Evolutionary conservation across 805 yeast genomes (phyloP).

Genomic region (Candida coquimbonensis): DNA sequence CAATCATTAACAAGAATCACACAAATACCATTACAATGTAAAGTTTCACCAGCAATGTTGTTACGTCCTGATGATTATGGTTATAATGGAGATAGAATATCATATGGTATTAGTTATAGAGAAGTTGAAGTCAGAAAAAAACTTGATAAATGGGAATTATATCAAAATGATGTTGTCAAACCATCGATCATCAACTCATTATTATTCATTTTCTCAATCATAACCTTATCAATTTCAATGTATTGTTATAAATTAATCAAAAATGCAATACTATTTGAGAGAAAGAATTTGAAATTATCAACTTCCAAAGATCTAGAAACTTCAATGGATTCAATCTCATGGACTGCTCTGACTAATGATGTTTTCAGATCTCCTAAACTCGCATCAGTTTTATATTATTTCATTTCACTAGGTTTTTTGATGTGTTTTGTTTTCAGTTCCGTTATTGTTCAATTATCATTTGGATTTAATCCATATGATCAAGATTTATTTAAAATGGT

Average conservation of each 20-base stretch:
- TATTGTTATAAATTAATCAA: slow-evolving; percentile 13
- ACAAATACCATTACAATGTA: slow-evolving; percentile 19
- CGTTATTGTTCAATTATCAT: slow-evolving; percentile 10
- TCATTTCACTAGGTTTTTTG: slow-evolving; percentile 19
- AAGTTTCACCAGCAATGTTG: slow-evolving; percentile 19
- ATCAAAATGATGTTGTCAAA: slow-evolving; percentile 21
- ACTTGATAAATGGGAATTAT: slow-evolving; percentile 14
- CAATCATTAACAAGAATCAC: slow-evolving; percentile 22
- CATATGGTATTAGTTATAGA: slow-evolving; percentile 23
- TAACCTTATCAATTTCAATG: slow-evolving; percentile 12
- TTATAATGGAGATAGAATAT: slow-evolving; percentile 22
- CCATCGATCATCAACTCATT: slow-evolving; percentile 18
- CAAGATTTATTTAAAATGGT: background rate
- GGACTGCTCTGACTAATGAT: slow-evolving; percentile 21
- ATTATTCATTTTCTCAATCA: slow-evolving; percentile 11
- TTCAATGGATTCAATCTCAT: slow-evolving; percentile 12
- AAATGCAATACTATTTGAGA: slow-evolving; percentile 14
- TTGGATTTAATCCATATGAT: slow-evolving; percentile 4
- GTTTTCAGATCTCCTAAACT: slow-evolving; percentile 18
- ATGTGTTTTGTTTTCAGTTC: slow-evolving; percentile 1
- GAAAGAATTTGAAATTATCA: slow-evolving; percentile 7
- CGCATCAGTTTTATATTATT: slow-evolving; percentile 7
- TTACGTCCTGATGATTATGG: slow-evolving; percentile 19
- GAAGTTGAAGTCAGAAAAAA: slow-evolving; percentile 16
- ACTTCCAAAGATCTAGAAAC: slow-evolving; percentile 1